phyloP scores from a whole-genome alignment of 768 basidiomycete genomes.

The Lyophyllum decastes region DNA sequence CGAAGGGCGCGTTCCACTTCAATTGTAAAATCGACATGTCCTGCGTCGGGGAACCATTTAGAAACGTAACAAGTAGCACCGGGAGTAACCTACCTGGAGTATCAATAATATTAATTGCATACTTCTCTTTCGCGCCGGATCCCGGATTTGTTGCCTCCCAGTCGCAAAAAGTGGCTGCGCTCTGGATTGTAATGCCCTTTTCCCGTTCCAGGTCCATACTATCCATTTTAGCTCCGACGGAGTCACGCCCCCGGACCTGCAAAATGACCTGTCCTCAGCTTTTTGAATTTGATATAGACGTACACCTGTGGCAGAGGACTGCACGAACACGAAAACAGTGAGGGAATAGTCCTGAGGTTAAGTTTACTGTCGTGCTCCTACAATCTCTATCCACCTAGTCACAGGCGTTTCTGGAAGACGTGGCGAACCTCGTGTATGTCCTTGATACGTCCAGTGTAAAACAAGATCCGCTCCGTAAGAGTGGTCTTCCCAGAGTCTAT shows the following conservation, averaged over 20 bases:
- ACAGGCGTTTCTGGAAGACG: slow-evolving; percentile 19
- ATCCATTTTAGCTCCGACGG: slow-evolving; percentile 99
- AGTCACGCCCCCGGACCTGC: slow-evolving; percentile 90
- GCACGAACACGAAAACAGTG: slow-evolving; percentile 12
- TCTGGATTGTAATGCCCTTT: slow-evolving; percentile 99
- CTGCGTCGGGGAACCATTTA: slow-evolving; percentile 36
- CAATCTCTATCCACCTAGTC: slow-evolving; percentile 10
- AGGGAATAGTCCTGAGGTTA: background rate
- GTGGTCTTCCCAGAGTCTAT: slow-evolving; percentile 99
- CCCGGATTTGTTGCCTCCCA: slow-evolving; percentile 76
- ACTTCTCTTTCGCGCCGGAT: slow-evolving; percentile 71
- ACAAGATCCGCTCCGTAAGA: slow-evolving; percentile 92
- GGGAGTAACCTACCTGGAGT: slow-evolving; percentile 71
- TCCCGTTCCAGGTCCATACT: slow-evolving; percentile 98
- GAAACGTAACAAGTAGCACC: background rate
- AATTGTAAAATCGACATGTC: slow-evolving; percentile 99
- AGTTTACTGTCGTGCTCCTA: slow-evolving; percentile 6
- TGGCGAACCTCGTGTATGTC: slow-evolving; percentile 92
- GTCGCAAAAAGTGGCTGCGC: slow-evolving; percentile 97
- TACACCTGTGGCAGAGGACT: slow-evolving; percentile 21
- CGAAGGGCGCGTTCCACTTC: slow-evolving; percentile 97
- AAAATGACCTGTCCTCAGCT: slow-evolving; percentile 8
- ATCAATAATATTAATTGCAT: slow-evolving; percentile 97
- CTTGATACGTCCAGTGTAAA: slow-evolving; percentile 92
- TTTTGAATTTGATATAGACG: slow-evolving; percentile 9